Conservation (phyloP, 345 rosid species). For the Moringa oleifera region DNA sequence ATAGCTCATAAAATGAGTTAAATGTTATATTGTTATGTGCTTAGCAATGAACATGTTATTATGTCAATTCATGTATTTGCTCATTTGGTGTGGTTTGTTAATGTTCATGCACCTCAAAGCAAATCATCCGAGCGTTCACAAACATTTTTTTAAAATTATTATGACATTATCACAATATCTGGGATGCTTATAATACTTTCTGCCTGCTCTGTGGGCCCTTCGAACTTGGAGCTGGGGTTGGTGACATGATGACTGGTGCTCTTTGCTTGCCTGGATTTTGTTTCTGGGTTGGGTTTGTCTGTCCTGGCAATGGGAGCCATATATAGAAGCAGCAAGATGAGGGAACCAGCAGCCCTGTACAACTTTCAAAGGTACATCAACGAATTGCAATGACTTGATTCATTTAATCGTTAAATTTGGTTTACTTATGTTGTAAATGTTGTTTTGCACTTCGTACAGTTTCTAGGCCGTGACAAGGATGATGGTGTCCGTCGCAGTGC, state of each 20-base stretch:
- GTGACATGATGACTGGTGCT: constrained; percentile 61
- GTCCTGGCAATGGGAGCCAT: constrained; percentile 74
- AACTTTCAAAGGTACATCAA: constrained; percentile 75
- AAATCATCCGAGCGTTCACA: background rate
- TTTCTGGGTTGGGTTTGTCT: constrained; percentile 44
- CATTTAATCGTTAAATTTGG: background rate
- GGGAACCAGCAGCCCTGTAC: constrained; percentile 76
- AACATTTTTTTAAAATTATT: constrained; percentile 9
- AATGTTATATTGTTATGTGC: background rate
- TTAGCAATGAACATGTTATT: background rate
- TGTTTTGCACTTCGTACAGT: constrained; percentile 32
- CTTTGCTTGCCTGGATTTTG: constrained; percentile 55
- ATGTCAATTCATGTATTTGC: background rate
- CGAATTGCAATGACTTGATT: background rate
- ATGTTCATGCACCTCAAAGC: background rate
- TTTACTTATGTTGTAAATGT: constrained; percentile 1
- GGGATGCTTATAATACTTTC: constrained; percentile 64
- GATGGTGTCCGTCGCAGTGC: constrained; percentile 90
- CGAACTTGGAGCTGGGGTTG: constrained; percentile 95
- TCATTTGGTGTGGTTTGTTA: background rate
- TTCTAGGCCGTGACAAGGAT: constrained; percentile 68
- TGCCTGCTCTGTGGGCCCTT: constrained; percentile 88
- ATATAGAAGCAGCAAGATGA: constrained; percentile 73
- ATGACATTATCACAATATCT: constrained; percentile 10
- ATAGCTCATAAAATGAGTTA: background rate